A percentile compares a stretch with the other conserved stretches of the same genome.
Evolutionary conservation across 75 land plant genomes (phyloP).

Genomic region (Cryptomeria japonica): DNA sequence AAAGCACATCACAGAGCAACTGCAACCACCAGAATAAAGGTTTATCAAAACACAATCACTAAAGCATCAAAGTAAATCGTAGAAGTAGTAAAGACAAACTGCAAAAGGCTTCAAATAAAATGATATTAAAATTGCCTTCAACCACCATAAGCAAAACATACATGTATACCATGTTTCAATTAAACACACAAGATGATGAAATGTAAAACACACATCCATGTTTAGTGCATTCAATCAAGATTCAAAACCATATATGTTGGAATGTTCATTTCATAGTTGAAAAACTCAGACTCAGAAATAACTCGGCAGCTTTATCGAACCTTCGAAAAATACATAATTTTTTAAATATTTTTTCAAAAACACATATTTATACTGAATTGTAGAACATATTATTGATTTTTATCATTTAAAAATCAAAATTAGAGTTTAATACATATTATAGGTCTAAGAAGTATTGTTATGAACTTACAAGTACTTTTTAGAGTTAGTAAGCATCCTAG

Average conservation of each 20-base stretch:
- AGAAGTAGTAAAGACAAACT: not conserved
- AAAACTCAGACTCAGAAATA: too few relatives aligned
- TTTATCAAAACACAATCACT: not conserved
- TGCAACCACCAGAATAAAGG: constrained; percentile 20
- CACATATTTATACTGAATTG: too few relatives aligned
- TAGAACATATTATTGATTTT: too few relatives aligned
- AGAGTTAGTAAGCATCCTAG: too few relatives aligned
- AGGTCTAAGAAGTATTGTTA: too few relatives aligned
- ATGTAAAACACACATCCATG: not conserved
- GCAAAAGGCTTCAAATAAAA: not conserved
- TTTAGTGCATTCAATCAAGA: not conserved
- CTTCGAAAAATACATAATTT: too few relatives aligned
- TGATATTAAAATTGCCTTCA: not conserved
- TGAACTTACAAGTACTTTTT: too few relatives aligned
- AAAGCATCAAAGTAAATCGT: not conserved
- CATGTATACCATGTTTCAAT: not conserved
- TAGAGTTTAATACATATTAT: too few relatives aligned
- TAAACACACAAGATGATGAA: not conserved
- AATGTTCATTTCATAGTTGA: too few relatives aligned
- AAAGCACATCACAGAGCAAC: constrained; percentile 52
- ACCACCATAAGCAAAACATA: not conserved
- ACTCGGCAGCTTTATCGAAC: too few relatives aligned
- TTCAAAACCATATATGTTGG: not conserved
- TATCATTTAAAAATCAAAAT: too few relatives aligned
- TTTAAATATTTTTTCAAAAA: too few relatives aligned